A percentile compares a stretch with the other conserved stretches of the same genome.
Evolutionary conservation across 2,329 filamentous ascomycete species (phyloP).

Genomic region (Curvularia lunata): DNA sequence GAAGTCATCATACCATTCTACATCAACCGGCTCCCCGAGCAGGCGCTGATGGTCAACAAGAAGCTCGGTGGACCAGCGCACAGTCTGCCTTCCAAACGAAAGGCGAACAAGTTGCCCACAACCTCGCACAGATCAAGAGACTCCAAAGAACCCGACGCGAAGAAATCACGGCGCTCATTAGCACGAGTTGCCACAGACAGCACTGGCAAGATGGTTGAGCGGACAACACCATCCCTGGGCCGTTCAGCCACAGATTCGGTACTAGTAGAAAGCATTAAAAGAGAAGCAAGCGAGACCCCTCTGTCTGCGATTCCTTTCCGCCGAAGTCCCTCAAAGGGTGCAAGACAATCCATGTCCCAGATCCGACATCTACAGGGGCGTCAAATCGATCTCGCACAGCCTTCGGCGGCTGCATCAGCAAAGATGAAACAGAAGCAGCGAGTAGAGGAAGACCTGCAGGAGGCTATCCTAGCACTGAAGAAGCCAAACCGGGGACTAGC

Average conservation of each 20-base stretch:
- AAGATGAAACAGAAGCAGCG: constrained; percentile 70
- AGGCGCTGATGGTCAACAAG: constrained; percentile 72
- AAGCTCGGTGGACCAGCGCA: constrained; percentile 77
- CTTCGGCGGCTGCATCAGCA: constrained; percentile 59
- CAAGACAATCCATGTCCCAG: constrained; percentile 48
- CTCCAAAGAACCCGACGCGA: constrained; percentile 47
- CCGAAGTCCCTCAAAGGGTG: constrained; percentile 52
- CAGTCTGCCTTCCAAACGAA: constrained; percentile 62
- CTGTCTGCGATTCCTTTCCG: constrained; percentile 58
- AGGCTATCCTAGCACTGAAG: constrained; percentile 75
- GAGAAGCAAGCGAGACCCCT: constrained; percentile 69
- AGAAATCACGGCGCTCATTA: constrained; percentile 59
- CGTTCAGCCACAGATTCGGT: constrained; percentile 71
- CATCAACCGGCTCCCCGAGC: constrained; percentile 73
- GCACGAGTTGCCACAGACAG: constrained; percentile 67
- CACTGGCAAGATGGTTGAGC: constrained; percentile 57
- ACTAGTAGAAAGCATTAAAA: constrained; percentile 66
- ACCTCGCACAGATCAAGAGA: constrained; percentile 49
- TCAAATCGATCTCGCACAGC: constrained; percentile 62
- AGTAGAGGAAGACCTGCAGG: constrained; percentile 72
- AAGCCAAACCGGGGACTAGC: constrained; percentile 77
- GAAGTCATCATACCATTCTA: constrained; percentile 86
- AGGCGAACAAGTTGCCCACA: constrained; percentile 48
- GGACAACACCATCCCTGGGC: constrained; percentile 67
- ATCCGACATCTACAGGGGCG: constrained; percentile 57